These are phyloP conservation scores for Leucosporidium yakuticum DNA, from an alignment of 768 basidiomycete genomes.

Conservation along the genomic window DNA sequence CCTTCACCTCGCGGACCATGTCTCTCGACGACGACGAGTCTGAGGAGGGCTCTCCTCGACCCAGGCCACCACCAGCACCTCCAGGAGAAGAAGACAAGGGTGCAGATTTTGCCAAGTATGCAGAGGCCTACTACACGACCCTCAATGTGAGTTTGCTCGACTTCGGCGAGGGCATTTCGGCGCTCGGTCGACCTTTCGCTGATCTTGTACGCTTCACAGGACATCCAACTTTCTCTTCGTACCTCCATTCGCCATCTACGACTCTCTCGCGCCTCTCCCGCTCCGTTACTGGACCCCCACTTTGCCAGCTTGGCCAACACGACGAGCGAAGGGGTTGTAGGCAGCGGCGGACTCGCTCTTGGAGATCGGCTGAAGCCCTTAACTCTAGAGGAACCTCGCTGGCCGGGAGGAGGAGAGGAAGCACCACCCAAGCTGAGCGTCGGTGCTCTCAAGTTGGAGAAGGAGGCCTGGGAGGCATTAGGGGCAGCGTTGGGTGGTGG, in stretches of 20 bases:
- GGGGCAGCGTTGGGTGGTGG: background rate
- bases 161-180: too few relatives aligned
- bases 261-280: constrained; percentile 12
- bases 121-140: constrained; percentile 29
- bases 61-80: background rate
- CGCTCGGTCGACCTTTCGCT: too few relatives aligned
- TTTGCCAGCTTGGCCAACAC: constrained; percentile 12
- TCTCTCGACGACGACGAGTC: constrained; percentile 16
- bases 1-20: constrained; percentile 23
- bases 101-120: constrained; percentile 20
- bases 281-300: constrained; percentile 22
- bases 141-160: constrained; percentile 24
- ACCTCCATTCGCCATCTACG: constrained; percentile 33
- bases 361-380: constrained; percentile 3
- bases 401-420: background rate
- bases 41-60: background rate
- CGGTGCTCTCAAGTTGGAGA: constrained; percentile 19
- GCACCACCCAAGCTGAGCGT: constrained; percentile 8
- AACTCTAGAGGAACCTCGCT: too few relatives aligned
- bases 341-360: constrained; percentile 24
- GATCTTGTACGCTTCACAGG: constrained; percentile 6
- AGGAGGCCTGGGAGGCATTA: constrained; percentile 25
- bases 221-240: constrained; percentile 28
- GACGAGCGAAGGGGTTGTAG: constrained; percentile 4
- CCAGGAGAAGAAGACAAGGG: constrained; percentile 11